Evolutionary conservation across 768 basidiomycete species (phyloP).

Genomic region (Naganishia vaughanmartiniae): DNA sequence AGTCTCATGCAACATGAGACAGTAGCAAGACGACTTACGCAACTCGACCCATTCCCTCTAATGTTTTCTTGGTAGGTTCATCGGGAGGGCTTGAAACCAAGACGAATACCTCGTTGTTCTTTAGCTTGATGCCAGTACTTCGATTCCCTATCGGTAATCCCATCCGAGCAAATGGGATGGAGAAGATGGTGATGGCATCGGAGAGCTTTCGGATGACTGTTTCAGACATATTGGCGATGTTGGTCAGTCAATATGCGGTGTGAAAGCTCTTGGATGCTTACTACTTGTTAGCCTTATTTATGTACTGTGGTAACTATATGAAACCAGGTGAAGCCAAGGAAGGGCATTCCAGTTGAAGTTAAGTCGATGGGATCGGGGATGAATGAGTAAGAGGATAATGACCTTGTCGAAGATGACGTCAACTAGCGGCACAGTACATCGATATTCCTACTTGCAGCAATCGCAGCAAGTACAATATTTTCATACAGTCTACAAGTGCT

Average conservation of each 20-base stretch:
- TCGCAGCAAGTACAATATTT: no score
- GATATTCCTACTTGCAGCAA: no score
- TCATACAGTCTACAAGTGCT: no score
- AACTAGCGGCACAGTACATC: no score
- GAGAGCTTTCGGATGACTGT: slow-evolving; percentile 48
- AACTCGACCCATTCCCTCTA: slow-evolving; percentile 67
- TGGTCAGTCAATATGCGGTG: neutral
- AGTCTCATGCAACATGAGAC: neutral
- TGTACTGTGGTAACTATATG: no score
- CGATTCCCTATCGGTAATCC: slow-evolving; percentile 76
- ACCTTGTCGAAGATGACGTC: no score
- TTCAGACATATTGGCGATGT: slow-evolving; percentile 22
- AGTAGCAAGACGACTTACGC: slow-evolving; percentile 55
- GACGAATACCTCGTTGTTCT: slow-evolving; percentile 70
- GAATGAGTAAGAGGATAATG: no score
- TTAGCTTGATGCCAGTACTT: slow-evolving; percentile 73
- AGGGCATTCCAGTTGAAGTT: no score
- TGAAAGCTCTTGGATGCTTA: neutral
- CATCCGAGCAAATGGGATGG: slow-evolving; percentile 58
- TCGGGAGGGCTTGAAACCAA: slow-evolving; percentile 75
- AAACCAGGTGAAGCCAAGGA: no score
- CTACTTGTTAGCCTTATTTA: no score
- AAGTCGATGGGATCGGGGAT: no score
- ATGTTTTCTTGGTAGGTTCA: slow-evolving; percentile 62
- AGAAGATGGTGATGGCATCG: slow-evolving; percentile 51